These are phyloP conservation scores for Handroanthus guayacan DNA, from an alignment of 257 asterid species.

Conservation along the genomic window DNA sequence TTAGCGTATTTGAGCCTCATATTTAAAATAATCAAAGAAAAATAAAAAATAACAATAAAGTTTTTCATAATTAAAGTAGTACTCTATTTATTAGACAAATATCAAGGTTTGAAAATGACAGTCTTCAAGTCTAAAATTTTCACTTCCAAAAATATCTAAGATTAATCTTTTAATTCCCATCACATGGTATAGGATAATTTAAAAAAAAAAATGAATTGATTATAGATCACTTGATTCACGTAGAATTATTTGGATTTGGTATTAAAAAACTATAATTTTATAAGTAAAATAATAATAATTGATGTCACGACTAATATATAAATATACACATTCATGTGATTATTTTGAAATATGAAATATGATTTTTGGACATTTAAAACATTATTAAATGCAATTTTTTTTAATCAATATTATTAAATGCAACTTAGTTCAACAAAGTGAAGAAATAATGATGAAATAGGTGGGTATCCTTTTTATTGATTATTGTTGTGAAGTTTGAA, in stretches of 20 bases:
- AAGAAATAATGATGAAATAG: conserved; percentile 29
- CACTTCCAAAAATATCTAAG: no score
- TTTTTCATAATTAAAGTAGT: no score
- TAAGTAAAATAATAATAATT: neutral
- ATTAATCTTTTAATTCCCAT: no score
- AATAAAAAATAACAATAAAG: neutral
- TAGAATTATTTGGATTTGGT: no score
- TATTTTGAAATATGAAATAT: neutral
- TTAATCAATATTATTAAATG: conserved; percentile 1
- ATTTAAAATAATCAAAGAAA: neutral
- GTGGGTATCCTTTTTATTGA: conserved; percentile 3
- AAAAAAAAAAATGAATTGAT: no score
- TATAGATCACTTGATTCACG: no score
- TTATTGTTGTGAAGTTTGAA: conserved; percentile 38
- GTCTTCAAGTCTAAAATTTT: no score
- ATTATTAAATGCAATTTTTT: conserved; percentile 24
- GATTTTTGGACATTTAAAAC: neutral
- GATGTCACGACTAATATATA: no score
- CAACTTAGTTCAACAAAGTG: conserved; percentile 14
- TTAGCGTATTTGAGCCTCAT: neutral
- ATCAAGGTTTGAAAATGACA: no score
- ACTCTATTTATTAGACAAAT: no score
- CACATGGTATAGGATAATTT: no score
- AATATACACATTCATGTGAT: neutral
- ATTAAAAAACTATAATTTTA: no score